Conservation (phyloP, 257 asterid genomes). For the Catharanthus roseus region DNA sequence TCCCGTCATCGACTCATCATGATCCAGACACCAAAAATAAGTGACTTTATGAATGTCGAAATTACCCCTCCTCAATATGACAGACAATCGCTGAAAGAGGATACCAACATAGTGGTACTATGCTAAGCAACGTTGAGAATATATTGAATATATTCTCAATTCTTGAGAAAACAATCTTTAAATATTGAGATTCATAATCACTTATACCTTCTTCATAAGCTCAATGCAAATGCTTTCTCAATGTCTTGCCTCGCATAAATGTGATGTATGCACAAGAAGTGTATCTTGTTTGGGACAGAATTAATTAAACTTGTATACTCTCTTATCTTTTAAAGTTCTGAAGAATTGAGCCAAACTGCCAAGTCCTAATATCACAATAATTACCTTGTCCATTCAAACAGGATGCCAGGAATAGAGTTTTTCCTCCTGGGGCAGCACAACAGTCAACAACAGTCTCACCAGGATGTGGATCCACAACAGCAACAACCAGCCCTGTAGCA, state of each 20-base stretch:
- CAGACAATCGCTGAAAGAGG: neutral
- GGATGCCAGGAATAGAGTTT: constrained; percentile 92
- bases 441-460: constrained; percentile 89
- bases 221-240: neutral
- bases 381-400: constrained; percentile 70
- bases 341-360: neutral
- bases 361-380: neutral
- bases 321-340: neutral
- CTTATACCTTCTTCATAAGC: neutral
- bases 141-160: neutral
- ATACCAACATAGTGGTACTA: neutral
- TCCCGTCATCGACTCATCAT: neutral
- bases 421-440: constrained; percentile 99
- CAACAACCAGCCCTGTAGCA: constrained; percentile 72
- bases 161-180: neutral
- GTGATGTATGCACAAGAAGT: neutral
- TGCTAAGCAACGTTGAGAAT: neutral
- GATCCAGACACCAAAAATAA: neutral
- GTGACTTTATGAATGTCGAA: neutral
- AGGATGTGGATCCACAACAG: constrained; percentile 74
- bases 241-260: neutral
- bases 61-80: neutral
- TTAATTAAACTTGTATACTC: neutral
- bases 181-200: neutral
- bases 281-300: neutral